Percentiles rank a stretch among this genome's conserved stretches.
Conservation (phyloP, 73 alveolate species). For the Uronychia binucleata region DNA sequence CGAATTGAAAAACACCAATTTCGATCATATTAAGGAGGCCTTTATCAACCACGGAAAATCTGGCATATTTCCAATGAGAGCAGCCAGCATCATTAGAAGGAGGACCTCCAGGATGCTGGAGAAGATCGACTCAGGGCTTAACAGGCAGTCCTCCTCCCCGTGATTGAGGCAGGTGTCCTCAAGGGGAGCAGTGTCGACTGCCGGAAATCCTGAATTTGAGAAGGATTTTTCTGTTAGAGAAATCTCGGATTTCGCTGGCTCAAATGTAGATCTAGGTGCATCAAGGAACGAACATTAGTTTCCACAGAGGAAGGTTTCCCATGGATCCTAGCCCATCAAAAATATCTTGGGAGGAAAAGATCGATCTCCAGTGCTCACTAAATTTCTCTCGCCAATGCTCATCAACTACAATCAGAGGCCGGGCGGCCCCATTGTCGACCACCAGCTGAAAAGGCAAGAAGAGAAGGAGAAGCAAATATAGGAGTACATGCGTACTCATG, state of each 20-base stretch:
- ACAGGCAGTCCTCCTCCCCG: background rate
- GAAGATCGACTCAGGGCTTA: background rate
- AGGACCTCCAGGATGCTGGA: background rate
- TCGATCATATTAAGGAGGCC: background rate
- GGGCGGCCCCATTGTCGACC: no score
- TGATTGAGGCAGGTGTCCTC: background rate
- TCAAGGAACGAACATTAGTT: no score
- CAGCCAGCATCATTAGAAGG: background rate
- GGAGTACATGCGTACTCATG: background rate
- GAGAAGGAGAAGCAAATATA: no score
- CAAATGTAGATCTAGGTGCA: background rate
- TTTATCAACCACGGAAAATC: background rate
- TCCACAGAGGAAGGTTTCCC: no score
- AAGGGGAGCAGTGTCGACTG: background rate
- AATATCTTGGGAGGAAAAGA: no score
- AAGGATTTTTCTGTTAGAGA: no score
- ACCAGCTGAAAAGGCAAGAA: background rate
- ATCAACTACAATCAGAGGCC: no score
- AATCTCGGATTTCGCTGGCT: background rate
- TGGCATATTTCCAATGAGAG: background rate
- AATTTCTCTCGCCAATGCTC: no score
- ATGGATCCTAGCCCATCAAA: no score
- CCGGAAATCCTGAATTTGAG: background rate
- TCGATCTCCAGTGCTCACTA: no score
- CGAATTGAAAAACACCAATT: background rate